phyloP scores from a whole-genome alignment of 768 basidiomycete species.

The Leucosporidium yakuticum region DNA sequence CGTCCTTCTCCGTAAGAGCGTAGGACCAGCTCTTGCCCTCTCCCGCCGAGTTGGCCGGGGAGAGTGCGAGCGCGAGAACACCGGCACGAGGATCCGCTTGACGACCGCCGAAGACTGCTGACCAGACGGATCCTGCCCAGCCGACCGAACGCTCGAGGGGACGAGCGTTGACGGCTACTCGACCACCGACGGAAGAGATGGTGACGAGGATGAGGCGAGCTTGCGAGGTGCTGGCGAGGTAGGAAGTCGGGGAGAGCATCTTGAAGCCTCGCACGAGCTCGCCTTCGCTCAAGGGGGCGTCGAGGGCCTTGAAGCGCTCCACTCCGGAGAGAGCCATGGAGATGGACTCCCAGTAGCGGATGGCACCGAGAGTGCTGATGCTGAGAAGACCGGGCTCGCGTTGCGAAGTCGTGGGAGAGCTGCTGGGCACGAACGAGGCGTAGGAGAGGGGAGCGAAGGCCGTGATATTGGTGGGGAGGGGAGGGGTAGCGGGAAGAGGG shows the following conservation, averaged over 20 bases:
- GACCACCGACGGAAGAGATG: slow-evolving; percentile 39
- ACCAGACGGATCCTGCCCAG: slow-evolving; percentile 42
- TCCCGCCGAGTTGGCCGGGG: slow-evolving; percentile 26
- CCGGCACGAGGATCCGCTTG: slow-evolving; percentile 33
- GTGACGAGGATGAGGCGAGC: slow-evolving; percentile 40
- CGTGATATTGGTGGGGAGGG: slow-evolving; percentile 22
- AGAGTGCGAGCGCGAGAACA: slow-evolving; percentile 26
- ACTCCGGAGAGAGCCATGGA: slow-evolving; percentile 42
- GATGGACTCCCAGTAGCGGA: slow-evolving; percentile 84
- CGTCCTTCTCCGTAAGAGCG: slow-evolving; percentile 33
- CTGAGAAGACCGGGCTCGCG: slow-evolving; percentile 85
- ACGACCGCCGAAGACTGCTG: slow-evolving; percentile 35
- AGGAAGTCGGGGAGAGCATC: slow-evolving; percentile 24
- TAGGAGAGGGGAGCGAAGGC: slow-evolving; percentile 39
- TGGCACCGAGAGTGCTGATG: slow-evolving; percentile 60
- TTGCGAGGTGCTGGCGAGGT: slow-evolving; percentile 40
- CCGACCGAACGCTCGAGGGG: slow-evolving; percentile 38
- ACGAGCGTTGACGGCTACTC: slow-evolving; percentile 34
- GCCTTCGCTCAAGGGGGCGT: slow-evolving; percentile 34
- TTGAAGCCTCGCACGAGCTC: slow-evolving; percentile 37
- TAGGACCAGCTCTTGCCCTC: slow-evolving; percentile 35
- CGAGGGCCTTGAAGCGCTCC: slow-evolving; percentile 39
- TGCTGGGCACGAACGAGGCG: slow-evolving; percentile 36
- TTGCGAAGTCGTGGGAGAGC: slow-evolving; percentile 37
- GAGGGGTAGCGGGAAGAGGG: slow-evolving; percentile 35